Base-by-base conservation (phyloP, 2,329 filamentous ascomycete species). In the Penicillium frequentans region DNA sequence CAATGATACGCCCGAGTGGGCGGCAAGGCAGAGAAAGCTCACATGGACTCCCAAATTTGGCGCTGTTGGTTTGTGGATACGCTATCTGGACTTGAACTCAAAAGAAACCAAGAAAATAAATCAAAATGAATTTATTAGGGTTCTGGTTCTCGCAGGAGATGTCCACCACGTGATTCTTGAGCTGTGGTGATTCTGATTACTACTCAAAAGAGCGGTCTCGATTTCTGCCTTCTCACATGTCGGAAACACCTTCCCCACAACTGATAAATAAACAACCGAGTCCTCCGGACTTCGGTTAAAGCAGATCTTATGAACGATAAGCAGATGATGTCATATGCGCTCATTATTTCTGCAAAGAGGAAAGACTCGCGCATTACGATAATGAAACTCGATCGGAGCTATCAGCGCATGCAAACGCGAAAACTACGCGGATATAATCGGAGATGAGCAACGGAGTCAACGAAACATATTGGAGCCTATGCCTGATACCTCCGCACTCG, bases 21-120 rank as follows among this genome's bases (percentile, higher is more conserved):
- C 68, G 67, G 62, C 66, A 68, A 70, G 57, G 63, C 61, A 56
- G 46, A 61, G 63, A 59, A 49, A 33, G n/a, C 19, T 37, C 42
- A 13, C n/a, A 23, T 35, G 31, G 27, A 39, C 23, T 46, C 21
- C 29, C 5, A 37, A 46, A 53, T 59, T 68, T 66, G 58, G 64
- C 69, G 69, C 69, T 59, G 68, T 70, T 70, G 67, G 66, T 51
- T 56, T 60, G 39, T 43, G 26, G 27, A 44, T 27, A 47, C 48
- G 24, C 11, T 10, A 5, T 0, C n/a, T 11, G 19, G 35, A 19
- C 16, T 19, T 26, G 13, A 16, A 33, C 31, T 26, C 13, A 14
- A 37, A 47, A 31, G 31, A 31, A 33, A 52, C 4, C 31, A 26
- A 14, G 31, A 39, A 24, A 39, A 51, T 21, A 42, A 51, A 39